Conservation (phyloP, 179 eudicot species). For the Kewa caespitosa region DNA sequence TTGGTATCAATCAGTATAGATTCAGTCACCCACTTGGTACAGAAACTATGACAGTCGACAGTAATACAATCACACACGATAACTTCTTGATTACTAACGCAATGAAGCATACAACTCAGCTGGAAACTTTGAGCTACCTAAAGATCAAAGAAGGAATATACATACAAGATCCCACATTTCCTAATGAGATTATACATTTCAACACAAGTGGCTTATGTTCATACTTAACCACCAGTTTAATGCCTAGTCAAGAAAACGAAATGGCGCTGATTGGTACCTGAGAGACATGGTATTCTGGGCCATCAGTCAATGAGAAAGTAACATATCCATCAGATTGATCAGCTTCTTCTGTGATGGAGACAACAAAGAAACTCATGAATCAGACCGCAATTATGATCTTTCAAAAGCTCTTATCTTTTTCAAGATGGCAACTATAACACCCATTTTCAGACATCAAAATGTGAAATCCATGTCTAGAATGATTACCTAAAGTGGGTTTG, state of each 20-base stretch:
- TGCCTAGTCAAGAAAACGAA: background rate
- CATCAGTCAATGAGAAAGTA: slow-evolving; percentile 88
- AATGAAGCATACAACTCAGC: background rate
- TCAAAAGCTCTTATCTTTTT: background rate
- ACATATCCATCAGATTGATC: slow-evolving; percentile 64
- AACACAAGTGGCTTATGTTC: background rate
- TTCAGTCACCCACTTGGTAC: no score
- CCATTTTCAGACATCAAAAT: background rate
- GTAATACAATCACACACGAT: no score
- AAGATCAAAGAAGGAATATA: background rate
- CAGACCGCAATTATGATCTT: background rate
- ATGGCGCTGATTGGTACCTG: slow-evolving; percentile 49
- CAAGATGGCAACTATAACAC: background rate
- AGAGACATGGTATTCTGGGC: slow-evolving; percentile 95
- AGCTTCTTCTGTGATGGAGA: slow-evolving; percentile 47
- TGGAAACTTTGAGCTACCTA: background rate
- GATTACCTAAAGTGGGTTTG: slow-evolving; percentile 51
- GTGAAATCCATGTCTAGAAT: slow-evolving; percentile 12
- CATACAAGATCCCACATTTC: background rate
- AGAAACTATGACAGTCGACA: no score
- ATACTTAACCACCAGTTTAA: background rate
- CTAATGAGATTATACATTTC: background rate
- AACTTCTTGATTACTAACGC: no score
- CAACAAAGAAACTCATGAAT: slow-evolving; percentile 10
- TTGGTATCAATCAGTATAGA: no score